Percentiles rank a stretch among this genome's conserved stretches.
These are phyloP conservation scores for Ganoderma meredithae DNA, from an alignment of 1,284 basidiomycete genomes.

Conservation along the genomic window DNA sequence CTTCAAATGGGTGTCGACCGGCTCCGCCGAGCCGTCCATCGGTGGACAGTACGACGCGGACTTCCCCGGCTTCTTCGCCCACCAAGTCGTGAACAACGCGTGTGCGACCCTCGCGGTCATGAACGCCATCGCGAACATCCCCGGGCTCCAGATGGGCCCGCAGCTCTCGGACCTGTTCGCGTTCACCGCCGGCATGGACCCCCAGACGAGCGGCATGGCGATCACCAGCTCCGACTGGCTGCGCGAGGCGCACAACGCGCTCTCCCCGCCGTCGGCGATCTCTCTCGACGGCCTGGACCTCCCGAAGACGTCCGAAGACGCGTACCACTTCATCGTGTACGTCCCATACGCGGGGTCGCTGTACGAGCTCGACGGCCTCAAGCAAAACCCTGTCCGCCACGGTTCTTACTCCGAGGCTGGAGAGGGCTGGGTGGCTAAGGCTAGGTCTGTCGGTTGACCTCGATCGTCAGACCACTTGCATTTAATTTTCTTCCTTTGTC, in stretches of 20 bases:
- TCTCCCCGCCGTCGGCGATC: conserved; percentile 87
- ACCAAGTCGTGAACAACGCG: conserved; percentile 94
- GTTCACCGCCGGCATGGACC: conserved; percentile 87
- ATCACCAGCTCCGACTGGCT: conserved; percentile 90
- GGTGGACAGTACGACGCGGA: conserved; percentile 71
- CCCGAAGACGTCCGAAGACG: conserved; percentile 81
- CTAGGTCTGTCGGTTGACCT: conserved; percentile 57
- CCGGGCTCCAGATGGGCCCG: conserved; percentile 68
- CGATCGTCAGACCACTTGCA: background rate
- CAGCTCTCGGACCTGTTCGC: conserved; percentile 78
- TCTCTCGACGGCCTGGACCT: conserved; percentile 79
- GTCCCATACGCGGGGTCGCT: conserved; percentile 82
- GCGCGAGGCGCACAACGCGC: conserved; percentile 86
- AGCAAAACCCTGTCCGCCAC: conserved; percentile 81
- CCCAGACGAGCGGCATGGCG: conserved; percentile 84
- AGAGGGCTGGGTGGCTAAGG: conserved; percentile 84
- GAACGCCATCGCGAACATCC: conserved; percentile 92
- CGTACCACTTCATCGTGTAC: conserved; percentile 94
- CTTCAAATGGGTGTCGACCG: conserved; percentile 86
- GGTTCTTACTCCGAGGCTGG: conserved; percentile 69
- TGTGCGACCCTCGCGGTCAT: conserved; percentile 93
- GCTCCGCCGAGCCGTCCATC: conserved; percentile 49
- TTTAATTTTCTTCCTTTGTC: background rate
- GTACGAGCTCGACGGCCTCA: conserved; percentile 93
- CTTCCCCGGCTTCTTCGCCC: conserved; percentile 89